phyloP scores from a whole-genome alignment of 768 basidiomycete species.

The Tephrocybe rancida region DNA sequence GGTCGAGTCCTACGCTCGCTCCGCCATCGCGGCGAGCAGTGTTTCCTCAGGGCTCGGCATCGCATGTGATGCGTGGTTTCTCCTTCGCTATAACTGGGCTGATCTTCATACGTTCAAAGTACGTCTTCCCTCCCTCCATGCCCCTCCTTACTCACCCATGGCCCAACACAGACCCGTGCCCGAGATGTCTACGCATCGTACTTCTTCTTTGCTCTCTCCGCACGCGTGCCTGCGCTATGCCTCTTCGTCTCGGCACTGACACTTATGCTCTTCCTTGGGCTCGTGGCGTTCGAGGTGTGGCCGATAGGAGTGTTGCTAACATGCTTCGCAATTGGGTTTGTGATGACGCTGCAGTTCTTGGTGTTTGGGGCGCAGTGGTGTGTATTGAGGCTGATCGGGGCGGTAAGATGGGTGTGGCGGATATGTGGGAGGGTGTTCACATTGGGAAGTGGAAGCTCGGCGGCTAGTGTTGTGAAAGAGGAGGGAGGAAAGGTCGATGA shows the following conservation, averaged over 20 bases:
- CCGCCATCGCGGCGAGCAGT: slow-evolving; percentile 58
- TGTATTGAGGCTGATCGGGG: slow-evolving; percentile 25
- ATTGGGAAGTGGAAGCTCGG: no score
- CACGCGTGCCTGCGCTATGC: slow-evolving; percentile 64
- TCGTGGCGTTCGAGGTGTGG: slow-evolving; percentile 67
- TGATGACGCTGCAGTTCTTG: slow-evolving; percentile 68
- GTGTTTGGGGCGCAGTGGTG: slow-evolving; percentile 52
- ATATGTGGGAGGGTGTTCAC: not conserved
- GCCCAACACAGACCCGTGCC: slow-evolving; percentile 41
- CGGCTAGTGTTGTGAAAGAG: no score
- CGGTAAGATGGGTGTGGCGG: not conserved
- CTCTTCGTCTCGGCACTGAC: slow-evolving; percentile 58
- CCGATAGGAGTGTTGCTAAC: slow-evolving; percentile 61
- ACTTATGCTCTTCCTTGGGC: slow-evolving; percentile 59
- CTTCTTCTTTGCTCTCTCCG: slow-evolving; percentile 69
- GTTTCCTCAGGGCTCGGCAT: slow-evolving; percentile 68
- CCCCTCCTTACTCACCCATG: not conserved
- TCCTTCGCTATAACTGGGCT: slow-evolving; percentile 61
- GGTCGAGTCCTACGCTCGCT: slow-evolving; percentile 46
- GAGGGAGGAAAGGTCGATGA: no score
- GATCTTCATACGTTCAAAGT: slow-evolving; percentile 57
- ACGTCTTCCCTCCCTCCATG: slow-evolving; percentile 14
- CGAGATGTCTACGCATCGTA: slow-evolving; percentile 60
- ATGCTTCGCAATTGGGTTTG: slow-evolving; percentile 57
- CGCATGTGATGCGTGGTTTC: slow-evolving; percentile 64